phyloP scores from a whole-genome alignment of 2,329 filamentous ascomycete species.

The Alternaria dauci region DNA sequence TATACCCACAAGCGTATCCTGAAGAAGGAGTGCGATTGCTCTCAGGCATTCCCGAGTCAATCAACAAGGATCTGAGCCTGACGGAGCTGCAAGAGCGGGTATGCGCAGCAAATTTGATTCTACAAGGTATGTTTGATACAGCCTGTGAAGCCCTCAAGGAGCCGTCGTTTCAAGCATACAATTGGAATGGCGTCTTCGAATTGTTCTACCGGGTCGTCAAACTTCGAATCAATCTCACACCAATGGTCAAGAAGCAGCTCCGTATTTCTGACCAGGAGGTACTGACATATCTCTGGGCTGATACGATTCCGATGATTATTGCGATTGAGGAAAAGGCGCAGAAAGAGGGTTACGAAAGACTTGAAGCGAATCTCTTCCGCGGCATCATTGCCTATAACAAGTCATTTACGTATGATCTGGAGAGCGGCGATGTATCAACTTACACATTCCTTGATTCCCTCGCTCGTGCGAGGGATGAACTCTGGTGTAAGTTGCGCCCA shows the following conservation, averaged over 20 bases:
- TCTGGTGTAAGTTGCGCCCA: slow-evolving; percentile 43
- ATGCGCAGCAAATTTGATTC: slow-evolving; percentile 38
- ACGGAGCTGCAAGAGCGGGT: slow-evolving; percentile 27
- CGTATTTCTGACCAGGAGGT: slow-evolving; percentile 23
- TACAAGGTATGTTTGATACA: slow-evolving; percentile 41
- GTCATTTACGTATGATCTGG: not conserved
- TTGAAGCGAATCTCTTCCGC: slow-evolving; percentile 16
- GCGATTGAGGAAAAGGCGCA: slow-evolving; percentile 31
- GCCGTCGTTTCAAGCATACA: slow-evolving; percentile 38
- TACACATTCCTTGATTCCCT: slow-evolving; percentile 50
- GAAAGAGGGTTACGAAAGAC: slow-evolving; percentile 21
- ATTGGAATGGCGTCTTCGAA: slow-evolving; percentile 41
- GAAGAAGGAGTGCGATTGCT: slow-evolving; percentile 7
- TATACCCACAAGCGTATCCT: slow-evolving; percentile 2
- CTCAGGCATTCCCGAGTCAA: slow-evolving; percentile 10
- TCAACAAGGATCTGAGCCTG: not conserved
- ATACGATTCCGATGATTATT: slow-evolving; percentile 31
- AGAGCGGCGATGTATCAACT: slow-evolving; percentile 24
- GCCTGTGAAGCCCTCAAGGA: slow-evolving; percentile 40
- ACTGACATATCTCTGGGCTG: slow-evolving; percentile 32
- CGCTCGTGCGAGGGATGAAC: slow-evolving; percentile 41
- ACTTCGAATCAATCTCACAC: slow-evolving; percentile 23
- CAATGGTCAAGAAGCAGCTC: slow-evolving; percentile 17
- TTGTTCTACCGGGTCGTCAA: slow-evolving; percentile 26
- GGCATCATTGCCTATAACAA: slow-evolving; percentile 20